Base-by-base conservation (phyloP, 106 monocot genomes). In the Dendrobium officinale region DNA sequence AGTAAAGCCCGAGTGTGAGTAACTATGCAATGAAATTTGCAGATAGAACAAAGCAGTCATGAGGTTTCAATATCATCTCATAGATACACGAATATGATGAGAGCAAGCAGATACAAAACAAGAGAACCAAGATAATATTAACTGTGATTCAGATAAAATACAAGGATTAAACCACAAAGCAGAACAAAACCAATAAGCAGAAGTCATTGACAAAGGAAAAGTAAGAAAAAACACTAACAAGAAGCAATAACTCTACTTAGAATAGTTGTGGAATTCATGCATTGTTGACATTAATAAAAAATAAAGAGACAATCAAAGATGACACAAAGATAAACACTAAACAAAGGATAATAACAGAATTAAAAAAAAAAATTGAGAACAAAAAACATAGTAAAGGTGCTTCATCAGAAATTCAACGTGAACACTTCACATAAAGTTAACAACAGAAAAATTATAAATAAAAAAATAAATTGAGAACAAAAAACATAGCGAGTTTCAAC, bases 91-190 rank as follows among this genome's bases (percentile, higher is more conserved):
- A 70, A 37, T 29, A 70, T 37, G 13, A 17, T 27, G 37, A 37
- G 37, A 70, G 70, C 26, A 66, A 70, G 70, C 11, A 37, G 13
- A 33, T 37, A 37, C 37, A 70, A 70, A 70, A 67, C 8, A 67
- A 27, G 67, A 67, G 27, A 67, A 67, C 27, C 67, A 67, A 67
- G 26, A 24, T 67, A 67, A 67, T 9, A 67, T 67, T 67, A 67
- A 67, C 67, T 26, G 22, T 67, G 22, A 29, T 27, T 67, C 67
- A 67, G 27, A 67, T 67, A 27, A 56, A 56, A 56, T 10, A 11
- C 56, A 56, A 11, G 56, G 19, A 67, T 67, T 24, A 11, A 27
- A 15, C 26, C 27, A 29, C 67, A 27, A 67, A 4, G 33, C 37
- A 70, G 16, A 11, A 31, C 33, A 15, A 70, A 33, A 33, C 10